phyloP scores from a whole-genome alignment of 2,329 filamentous ascomycete species.

The Epichloe baconii region DNA sequence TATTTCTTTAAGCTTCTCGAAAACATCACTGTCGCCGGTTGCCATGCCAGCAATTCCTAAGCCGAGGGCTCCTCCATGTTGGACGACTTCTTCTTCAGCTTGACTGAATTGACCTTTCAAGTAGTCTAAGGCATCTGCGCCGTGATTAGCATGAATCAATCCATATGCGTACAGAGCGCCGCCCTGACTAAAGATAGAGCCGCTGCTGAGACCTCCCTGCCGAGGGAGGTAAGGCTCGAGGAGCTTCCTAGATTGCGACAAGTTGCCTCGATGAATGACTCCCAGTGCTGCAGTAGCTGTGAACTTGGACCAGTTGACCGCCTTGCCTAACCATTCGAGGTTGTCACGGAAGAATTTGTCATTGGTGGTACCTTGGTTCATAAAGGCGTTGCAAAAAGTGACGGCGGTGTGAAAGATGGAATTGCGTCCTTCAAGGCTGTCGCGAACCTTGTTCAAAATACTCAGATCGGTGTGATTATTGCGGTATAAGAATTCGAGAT shows the following conservation, averaged over 20 bases:
- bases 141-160: slow-evolving; percentile 94
- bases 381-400: slow-evolving; percentile 95
- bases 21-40: slow-evolving; percentile 79
- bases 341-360: slow-evolving; percentile 99
- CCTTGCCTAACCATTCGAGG: slow-evolving; percentile 93
- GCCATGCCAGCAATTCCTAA: slow-evolving; percentile 97
- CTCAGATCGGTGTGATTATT: slow-evolving; percentile 87
- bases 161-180: slow-evolving; percentile 92
- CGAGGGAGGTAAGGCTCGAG: slow-evolving; percentile 89
- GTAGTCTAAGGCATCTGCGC: slow-evolving; percentile 75
- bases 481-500: slow-evolving; percentile 90
- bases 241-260: slow-evolving; percentile 84
- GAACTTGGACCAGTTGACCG: slow-evolving; percentile 99
- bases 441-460: slow-evolving; percentile 90
- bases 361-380: slow-evolving; percentile 97
- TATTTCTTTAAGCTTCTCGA: slow-evolving; percentile 79
- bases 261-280: slow-evolving; percentile 91
- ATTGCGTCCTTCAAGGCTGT: slow-evolving; percentile 89
- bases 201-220: slow-evolving; percentile 56
- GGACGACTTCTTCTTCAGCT: slow-evolving; percentile 81
- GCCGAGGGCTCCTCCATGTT: slow-evolving; percentile 90
- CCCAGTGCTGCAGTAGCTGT: slow-evolving; percentile 91
- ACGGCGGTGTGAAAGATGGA: slow-evolving; percentile 98
- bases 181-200: slow-evolving; percentile 90
- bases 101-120: slow-evolving; percentile 61